Base-by-base conservation (phyloP, 306 rosid genomes). In the Prinsepia uniflora region DNA sequence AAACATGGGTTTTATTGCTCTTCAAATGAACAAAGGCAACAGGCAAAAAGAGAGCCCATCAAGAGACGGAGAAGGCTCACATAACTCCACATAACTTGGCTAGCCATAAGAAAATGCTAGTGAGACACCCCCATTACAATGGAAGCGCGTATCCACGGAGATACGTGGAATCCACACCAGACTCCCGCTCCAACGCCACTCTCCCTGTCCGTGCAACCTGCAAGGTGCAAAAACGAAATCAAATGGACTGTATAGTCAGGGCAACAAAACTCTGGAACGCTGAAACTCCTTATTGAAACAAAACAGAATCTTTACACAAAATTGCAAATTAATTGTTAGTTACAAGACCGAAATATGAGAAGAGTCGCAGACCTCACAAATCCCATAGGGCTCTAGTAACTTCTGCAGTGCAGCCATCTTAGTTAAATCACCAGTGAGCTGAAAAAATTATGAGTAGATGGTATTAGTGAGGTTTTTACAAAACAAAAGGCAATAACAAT, bases 191-290 rank as follows among this genome's bases (percentile, higher is more conserved):
- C 55, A 82, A 56, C n/a, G 85, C 86, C 73, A 85, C 89, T 72
- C 89, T 82, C 36, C 89, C 89, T 17, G 89, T 85, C 72, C 89
- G 75, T 60, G 89, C 89, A 80, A 82, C 82, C 89, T 85, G 45
- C 80, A 76, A 72, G 71, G 39, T 24, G 47, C 39, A 49, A 46
- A 30, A 55, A 42, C 14, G 17, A 34, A 11, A 18, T 18, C 22
- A 17, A 57, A 2, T 30, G 36, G 30, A 24, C 30, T 24, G 30
- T 24, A 24, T 24, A 30, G 36, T 30, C 4, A 30, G 36, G 36
- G 36, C 4, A 30, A 30, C 36, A 30, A 30, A 30, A 30, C 36
- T 30, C 36, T 30, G 36, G 9, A 42, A 8, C 45, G 8, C 63
- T 10, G 20, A 42, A 24, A 18, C 20, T 19, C 42, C 34, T 45